Evolutionary conservation across 192 early-diverging fungal species (phyloP).

Genomic region (Gigaspora rosea): DNA sequence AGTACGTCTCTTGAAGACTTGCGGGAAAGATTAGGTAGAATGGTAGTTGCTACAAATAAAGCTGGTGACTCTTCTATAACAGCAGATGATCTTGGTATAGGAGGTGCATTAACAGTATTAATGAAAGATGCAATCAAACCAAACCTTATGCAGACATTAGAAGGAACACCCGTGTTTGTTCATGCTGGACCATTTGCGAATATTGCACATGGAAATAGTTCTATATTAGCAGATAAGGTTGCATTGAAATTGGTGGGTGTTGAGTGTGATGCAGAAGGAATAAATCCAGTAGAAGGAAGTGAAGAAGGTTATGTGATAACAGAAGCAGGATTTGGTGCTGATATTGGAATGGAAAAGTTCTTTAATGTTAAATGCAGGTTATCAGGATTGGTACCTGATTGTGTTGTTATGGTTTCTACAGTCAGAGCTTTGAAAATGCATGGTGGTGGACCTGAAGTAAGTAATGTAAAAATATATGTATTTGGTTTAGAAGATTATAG

Average conservation of each 20-base stretch:
- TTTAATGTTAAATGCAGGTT: constrained; percentile 98
- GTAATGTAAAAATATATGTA: constrained; percentile 29
- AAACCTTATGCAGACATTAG: constrained; percentile 99
- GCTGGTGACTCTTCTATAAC: constrained; percentile 78
- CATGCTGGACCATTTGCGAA: constrained; percentile 99
- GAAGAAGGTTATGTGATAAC: constrained; percentile 90
- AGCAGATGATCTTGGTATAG: constrained; percentile 92
- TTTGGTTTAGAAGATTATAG: not conserved
- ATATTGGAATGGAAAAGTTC: constrained; percentile 99
- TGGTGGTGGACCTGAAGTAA: constrained; percentile 91
- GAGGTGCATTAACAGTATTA: constrained; percentile 93
- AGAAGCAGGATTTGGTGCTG: constrained; percentile 99
- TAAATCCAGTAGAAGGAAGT: constrained; percentile 54
- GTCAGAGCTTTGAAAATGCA: constrained; percentile 97
- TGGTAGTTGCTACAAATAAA: constrained; percentile 91
- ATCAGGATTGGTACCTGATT: constrained; percentile 84
- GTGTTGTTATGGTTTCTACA: constrained; percentile 93
- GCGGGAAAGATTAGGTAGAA: constrained; percentile 87
- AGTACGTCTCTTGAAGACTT: constrained; percentile 90
- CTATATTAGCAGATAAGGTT: constrained; percentile 94
- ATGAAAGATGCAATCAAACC: constrained; percentile 99
- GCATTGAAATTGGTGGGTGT: constrained; percentile 91
- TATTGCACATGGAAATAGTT: constrained; percentile 98
- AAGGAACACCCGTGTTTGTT: constrained; percentile 97
- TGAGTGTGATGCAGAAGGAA: constrained; percentile 50